Evolutionary conservation across 2,329 filamentous ascomycete species (phyloP).

Genomic region (Colletotrichum sp.): DNA sequence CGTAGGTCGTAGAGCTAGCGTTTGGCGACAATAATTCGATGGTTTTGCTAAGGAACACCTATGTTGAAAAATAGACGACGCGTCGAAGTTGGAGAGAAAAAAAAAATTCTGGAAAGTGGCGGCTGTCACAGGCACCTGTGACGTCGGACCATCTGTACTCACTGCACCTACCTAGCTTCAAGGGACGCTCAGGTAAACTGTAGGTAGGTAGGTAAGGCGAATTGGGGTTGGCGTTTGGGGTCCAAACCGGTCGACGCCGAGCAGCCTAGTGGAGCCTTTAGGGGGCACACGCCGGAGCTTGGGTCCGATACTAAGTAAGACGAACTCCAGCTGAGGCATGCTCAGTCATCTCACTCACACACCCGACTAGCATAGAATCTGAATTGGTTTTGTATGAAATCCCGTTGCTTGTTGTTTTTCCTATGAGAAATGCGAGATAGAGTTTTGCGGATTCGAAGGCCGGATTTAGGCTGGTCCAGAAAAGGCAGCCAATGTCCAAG

Average conservation of each 20-base stretch:
- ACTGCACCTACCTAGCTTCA: not conserved
- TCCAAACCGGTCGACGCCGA: not conserved
- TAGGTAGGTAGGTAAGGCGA: not conserved
- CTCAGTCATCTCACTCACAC: not conserved
- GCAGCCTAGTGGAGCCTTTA: not conserved
- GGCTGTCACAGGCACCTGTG: slow-evolving; percentile 10
- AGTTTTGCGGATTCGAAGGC: not conserved
- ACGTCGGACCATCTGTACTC: slow-evolving; percentile 2
- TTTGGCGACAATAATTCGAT: not conserved
- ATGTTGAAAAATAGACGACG: not conserved
- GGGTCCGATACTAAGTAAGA: not conserved
- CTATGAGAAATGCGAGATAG: not conserved
- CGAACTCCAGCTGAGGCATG: not conserved
- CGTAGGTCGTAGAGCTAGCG: not conserved
- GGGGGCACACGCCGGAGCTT: not conserved
- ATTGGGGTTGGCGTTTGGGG: not conserved
- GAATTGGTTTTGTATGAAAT: not conserved
- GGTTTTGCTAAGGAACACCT: not conserved
- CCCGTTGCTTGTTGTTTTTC: not conserved
- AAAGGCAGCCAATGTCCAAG: not conserved
- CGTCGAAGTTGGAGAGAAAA: not conserved
- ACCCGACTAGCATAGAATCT: not conserved
- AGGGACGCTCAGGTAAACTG: not conserved
- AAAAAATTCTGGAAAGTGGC: slow-evolving; percentile 7
- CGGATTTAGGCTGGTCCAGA: not conserved